Base-by-base conservation (phyloP, 2,329 filamentous ascomycete species). In the Xylaria sp. region DNA sequence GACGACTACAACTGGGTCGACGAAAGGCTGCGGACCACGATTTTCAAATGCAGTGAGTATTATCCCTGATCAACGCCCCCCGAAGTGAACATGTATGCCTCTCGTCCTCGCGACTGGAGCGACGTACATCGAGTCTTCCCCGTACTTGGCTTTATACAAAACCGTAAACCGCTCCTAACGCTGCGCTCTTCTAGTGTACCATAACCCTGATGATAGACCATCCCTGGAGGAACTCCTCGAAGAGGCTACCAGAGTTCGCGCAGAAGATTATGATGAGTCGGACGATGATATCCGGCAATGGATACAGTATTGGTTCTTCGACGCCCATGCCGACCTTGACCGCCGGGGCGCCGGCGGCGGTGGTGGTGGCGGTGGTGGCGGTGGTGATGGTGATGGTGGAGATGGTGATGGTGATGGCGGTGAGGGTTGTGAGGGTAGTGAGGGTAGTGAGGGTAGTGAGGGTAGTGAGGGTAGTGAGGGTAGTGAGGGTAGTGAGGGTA, bases 31-130 rank as follows among this genome's bases (percentile, higher is more conserved):
- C 59, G 68, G 23, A 6, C n/a, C 8, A 63, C 58, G 1, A 56
- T 70, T 37, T 67, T 64, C 16, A 30, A 59, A 30, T 68, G 68
- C 61, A 62, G 63, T 64, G 5, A 61, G 63, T 58, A 39, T 18
- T 58, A 39, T 18, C 2, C 30, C 30, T 13, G 37, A 11, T 42
- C 37, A 42, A 10, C 37, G 37, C 37, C 37, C 37, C 23, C 23
- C 4, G 23, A 30, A 3, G 16, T 16, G 4, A 3, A 30, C 23
- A 30, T 30, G 23, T 30, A 30, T 42, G 37, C 2, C 4, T 13
- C 37, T 13, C 8, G 37, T 42, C 37, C 37, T 13, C 11, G 37
- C 11, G 37, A 42, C 37, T 42, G 8, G 11, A 42, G 37, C 37
- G 8, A 42, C 37, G 11, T 42, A 42, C 37, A 8, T 13, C 37